Evolutionary conservation across 2,329 filamentous ascomycete species (phyloP).

Genomic region (Colletotrichum caudatum): DNA sequence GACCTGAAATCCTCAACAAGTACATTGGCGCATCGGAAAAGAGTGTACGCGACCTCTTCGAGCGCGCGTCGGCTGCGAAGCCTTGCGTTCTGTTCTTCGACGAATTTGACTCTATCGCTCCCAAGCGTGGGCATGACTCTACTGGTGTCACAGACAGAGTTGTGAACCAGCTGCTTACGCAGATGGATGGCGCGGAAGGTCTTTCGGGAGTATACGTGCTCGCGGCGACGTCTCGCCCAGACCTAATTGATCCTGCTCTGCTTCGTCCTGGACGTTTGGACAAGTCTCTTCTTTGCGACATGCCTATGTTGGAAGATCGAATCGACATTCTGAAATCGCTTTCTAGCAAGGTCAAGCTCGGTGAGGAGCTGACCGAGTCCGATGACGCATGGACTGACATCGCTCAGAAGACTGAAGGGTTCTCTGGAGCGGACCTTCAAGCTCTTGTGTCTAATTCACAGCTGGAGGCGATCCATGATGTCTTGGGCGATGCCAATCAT

Average conservation of each 20-base stretch:
- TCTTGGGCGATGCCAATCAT: constrained; percentile 71
- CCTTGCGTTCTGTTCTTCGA: constrained; percentile 98
- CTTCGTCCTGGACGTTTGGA: constrained; percentile 92
- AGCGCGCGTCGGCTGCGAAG: constrained; percentile 87
- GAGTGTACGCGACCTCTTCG: constrained; percentile 93
- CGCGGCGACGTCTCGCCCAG: constrained; percentile 91
- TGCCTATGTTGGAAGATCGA: constrained; percentile 83
- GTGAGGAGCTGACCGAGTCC: constrained; percentile 70
- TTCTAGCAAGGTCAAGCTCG: constrained; percentile 83
- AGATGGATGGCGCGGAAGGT: constrained; percentile 98
- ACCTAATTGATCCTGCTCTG: constrained; percentile 94
- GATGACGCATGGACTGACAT: constrained; percentile 76
- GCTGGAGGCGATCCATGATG: constrained; percentile 95
- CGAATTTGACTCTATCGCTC: constrained; percentile 97
- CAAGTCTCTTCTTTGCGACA: constrained; percentile 91
- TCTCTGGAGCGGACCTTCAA: constrained; percentile 94
- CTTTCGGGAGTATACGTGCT: constrained; percentile 95
- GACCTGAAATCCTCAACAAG: constrained; percentile 98
- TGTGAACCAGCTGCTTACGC: constrained; percentile 96
- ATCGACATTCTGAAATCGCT: constrained; percentile 89
- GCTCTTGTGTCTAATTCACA: constrained; percentile 97
- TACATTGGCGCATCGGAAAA: constrained; percentile 99
- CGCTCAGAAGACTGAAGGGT: constrained; percentile 84
- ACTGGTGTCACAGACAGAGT: constrained; percentile 99
- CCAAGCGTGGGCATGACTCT: constrained; percentile 95